A percentile compares a stretch with the other conserved stretches of the same genome.
phyloP scores from a whole-genome alignment of 345 rosid species.

The Fremontodendron californicum region DNA sequence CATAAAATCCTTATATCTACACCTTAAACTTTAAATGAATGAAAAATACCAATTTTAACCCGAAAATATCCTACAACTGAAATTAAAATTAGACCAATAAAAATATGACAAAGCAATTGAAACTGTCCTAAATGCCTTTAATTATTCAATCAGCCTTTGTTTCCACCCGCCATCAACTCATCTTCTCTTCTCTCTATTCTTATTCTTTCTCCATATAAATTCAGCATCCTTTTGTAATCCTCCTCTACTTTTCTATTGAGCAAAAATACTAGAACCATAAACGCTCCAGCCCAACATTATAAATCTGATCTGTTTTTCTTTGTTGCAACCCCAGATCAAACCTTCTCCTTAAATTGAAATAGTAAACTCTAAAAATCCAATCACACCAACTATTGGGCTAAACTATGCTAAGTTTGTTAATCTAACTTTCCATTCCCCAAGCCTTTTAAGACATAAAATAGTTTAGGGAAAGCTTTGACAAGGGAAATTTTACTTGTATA shows the following conservation, averaged over 20 bases:
- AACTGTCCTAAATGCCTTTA: background rate
- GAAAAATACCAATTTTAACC: background rate
- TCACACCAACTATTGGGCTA: background rate
- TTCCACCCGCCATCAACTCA: background rate
- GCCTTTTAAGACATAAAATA: background rate
- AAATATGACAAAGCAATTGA: background rate
- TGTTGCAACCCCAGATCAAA: background rate
- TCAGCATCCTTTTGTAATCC: background rate
- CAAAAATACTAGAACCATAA: background rate
- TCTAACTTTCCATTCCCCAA: background rate
- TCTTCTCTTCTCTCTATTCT: background rate
- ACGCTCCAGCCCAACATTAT: background rate
- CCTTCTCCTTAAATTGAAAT: background rate
- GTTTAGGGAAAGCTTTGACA: constrained; percentile 1
- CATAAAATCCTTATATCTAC: background rate
- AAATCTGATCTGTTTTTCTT: background rate
- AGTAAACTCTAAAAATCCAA: background rate
- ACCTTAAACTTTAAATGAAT: background rate
- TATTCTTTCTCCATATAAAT: background rate
- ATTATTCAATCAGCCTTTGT: background rate
- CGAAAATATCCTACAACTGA: background rate
- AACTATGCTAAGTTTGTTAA: background rate
- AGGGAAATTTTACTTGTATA: background rate
- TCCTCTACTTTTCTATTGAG: background rate
- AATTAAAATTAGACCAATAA: background rate